phyloP scores from a whole-genome alignment of 768 basidiomycete genomes.

The Sporobolomyces phaffii region DNA sequence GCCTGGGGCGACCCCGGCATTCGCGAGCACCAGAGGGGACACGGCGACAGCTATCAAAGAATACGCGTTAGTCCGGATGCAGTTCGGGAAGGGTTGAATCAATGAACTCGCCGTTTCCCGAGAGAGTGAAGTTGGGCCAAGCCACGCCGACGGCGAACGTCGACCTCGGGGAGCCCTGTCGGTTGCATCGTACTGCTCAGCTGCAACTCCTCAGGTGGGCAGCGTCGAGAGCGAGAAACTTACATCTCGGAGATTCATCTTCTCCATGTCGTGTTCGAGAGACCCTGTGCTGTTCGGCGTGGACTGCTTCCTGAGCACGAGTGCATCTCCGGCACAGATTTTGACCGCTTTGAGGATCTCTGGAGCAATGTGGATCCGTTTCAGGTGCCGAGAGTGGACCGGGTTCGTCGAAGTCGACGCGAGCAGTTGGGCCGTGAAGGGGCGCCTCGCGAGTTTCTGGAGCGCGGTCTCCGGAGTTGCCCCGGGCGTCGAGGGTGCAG shows the following conservation, averaged over 20 bases:
- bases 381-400: slow-evolving; percentile 27
- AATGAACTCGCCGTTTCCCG: slow-evolving; percentile 18
- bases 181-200: no score
- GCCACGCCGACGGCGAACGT: slow-evolving; percentile 31
- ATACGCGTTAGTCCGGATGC: not conserved
- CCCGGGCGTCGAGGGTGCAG: not conserved
- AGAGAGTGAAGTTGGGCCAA: slow-evolving; percentile 33
- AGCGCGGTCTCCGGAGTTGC: not conserved
- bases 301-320: slow-evolving; percentile 20
- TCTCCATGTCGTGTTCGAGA: slow-evolving; percentile 18
- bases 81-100: not conserved
- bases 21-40: slow-evolving; percentile 25
- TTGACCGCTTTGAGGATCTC: slow-evolving; percentile 39
- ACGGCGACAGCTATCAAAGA: slow-evolving; percentile 12
- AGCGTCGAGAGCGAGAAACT: not conserved
- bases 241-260: slow-evolving; percentile 14
- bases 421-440: slow-evolving; percentile 13
- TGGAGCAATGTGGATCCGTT: slow-evolving; percentile 36
- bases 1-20: slow-evolving; percentile 14
- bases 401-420: slow-evolving; percentile 12
- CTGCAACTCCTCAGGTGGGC: not conserved
- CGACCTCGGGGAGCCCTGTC: not conserved
- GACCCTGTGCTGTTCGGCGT: not conserved
- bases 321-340: slow-evolving; percentile 28
- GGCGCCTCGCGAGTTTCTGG: slow-evolving; percentile 26